Conservation (phyloP, 345 rosid species). For the Salix udensis region DNA sequence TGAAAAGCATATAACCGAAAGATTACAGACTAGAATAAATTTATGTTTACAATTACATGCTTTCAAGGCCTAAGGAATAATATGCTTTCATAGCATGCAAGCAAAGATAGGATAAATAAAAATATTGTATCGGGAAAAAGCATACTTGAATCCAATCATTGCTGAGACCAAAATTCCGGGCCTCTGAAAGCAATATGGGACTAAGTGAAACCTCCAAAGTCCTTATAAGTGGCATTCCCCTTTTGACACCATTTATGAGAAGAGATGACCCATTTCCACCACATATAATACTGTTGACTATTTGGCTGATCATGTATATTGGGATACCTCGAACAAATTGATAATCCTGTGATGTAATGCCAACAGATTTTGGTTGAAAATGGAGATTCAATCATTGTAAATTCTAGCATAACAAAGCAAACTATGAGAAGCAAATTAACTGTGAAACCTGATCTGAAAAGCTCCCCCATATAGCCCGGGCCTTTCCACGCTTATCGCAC, state of each 20-base stretch:
- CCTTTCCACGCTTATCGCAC: conserved; percentile 81
- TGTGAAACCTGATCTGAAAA: conserved; percentile 74
- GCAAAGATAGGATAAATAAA: too few species aligned
- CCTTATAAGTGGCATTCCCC: conserved; percentile 81
- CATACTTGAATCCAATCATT: conserved; percentile 82
- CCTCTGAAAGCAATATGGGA: conserved; percentile 85
- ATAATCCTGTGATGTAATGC: conserved; percentile 68
- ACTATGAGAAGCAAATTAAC: conserved; percentile 10
- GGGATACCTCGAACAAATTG: conserved; percentile 92
- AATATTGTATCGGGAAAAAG: conserved; percentile 1
- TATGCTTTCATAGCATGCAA: too few species aligned
- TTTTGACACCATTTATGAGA: conserved; percentile 79
- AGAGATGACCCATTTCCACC: conserved; percentile 68
- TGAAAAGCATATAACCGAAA: too few species aligned
- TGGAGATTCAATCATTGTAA: background rate
- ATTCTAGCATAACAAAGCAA: conserved; percentile 1
- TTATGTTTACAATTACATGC: too few species aligned
- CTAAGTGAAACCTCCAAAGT: conserved; percentile 81
- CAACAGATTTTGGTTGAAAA: conserved; percentile 59
- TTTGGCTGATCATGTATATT: conserved; percentile 57
- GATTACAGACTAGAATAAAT: too few species aligned
- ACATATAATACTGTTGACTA: conserved; percentile 61
- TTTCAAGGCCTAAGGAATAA: too few species aligned
- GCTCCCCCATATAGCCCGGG: conserved; percentile 91
- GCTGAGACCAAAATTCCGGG: conserved; percentile 81